Evolutionary conservation across 192 early-diverging fungal species (phyloP).

Genomic region (Jimgerdemannia lactiflua): DNA sequence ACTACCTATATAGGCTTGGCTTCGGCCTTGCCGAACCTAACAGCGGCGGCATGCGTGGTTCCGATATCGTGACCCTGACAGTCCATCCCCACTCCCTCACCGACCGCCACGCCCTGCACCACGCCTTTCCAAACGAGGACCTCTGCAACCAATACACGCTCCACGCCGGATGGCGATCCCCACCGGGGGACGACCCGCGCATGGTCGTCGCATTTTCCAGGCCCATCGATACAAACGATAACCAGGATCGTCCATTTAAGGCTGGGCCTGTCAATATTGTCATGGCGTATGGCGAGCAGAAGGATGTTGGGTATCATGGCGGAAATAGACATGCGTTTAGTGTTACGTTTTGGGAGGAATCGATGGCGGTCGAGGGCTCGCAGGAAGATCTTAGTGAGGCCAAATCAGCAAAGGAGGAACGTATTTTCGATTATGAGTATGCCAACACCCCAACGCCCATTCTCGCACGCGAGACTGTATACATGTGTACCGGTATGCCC

Average conservation of each 20-base stretch:
- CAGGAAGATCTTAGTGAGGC: neutral
- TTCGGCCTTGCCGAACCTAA: neutral
- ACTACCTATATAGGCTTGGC: neutral
- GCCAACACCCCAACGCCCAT: neutral
- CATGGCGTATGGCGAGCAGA: neutral
- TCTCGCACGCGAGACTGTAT: neutral
- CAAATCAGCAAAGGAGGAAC: neutral
- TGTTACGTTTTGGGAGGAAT: neutral
- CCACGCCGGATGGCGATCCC: neutral
- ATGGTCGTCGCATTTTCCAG: neutral
- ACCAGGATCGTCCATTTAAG: neutral
- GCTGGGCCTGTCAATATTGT: neutral
- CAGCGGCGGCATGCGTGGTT: neutral
- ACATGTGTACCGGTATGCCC: neutral
- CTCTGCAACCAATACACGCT: neutral
- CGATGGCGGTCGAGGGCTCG: neutral
- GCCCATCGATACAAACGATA: neutral
- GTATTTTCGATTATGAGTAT: neutral
- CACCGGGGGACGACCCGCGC: neutral
- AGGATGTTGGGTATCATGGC: neutral
- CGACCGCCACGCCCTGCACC: neutral
- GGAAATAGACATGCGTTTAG: neutral
- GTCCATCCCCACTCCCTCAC: neutral
- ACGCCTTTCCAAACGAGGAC: neutral
- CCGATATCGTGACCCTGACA: neutral